Base-by-base conservation (phyloP, 148 eudicot genomes). In the Mesembryanthemum crystallinum region DNA sequence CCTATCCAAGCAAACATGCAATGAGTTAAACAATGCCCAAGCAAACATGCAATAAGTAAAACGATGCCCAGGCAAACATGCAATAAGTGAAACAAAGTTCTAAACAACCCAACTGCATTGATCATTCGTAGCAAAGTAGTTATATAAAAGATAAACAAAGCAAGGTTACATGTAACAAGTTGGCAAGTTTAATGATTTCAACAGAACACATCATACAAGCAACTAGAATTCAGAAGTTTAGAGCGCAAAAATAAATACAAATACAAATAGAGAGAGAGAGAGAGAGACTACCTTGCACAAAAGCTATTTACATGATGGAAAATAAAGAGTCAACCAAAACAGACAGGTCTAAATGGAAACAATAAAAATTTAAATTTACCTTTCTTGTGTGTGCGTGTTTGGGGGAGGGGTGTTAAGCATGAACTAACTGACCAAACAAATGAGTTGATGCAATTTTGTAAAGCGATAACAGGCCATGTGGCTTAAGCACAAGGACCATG, bases 81-180 rank as follows among this genome's bases (percentile, higher is more conserved):
- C 30, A 23, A 1, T 47, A 47, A 23, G 43, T 33, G 37, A 42
- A 13, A 0, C 3, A 83, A 67, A 43, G 47, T 7, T 43, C 49
- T 10, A 37, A 37, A 9, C 6, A 23, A 24, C 37, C 29, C 47
- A 65, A 24, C 43, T 14, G 11, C 21, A 10, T 18, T 1, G 1
- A 37, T 20, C 28, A 39, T 28, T 4, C 21, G 17, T 6, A 17
- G 54, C 33, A 17, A 42, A 66, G 7, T n/a, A 65, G 11, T 23
- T 3, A 57, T 68, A 97, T 94, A 62, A 54, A 4, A 2, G 7
- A 4, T 18, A 18, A 54, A 54, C 4, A 54, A 57, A 23, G n/a
- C 0, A 23, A 57, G 27, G 2, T 57, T 57, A n/a, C n/a, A 27
- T 23, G 1, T 23, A 21, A 1, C 60, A 57, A 4, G 10, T 57